Evolutionary conservation across 768 basidiomycete genomes (phyloP), one percentile per base, ranked within the genome.

Genomic region (Lentinula lateritia): DNA sequence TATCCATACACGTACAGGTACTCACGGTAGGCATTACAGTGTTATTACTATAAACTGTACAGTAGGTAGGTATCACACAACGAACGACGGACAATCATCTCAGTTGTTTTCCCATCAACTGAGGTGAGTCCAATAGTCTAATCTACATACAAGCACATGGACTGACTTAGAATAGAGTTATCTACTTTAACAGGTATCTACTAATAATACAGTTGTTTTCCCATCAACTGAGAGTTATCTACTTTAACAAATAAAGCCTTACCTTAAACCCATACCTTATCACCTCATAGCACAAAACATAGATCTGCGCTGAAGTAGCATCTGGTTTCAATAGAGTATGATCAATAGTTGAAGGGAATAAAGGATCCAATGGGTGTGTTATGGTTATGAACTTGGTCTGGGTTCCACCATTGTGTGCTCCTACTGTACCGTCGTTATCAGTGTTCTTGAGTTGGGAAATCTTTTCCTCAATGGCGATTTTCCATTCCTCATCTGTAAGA

Each of bases 271-370:
- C 76, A 67, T 76, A 77, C 46, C 72, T 69, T 20, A 80, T 72
- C 0, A 80, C 82, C 63, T 82, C 77, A 50, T 79, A 76, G 62
- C 81, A 83, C 2, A 83, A 75, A 18, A 69, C 66, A 65, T 80
- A 75, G 57, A 82, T 77, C 62, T 82, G 78, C 28, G 68, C 68
- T 18, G 73, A 63, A 9, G 80, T 81, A 10, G 80, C 79, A 54
- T 82, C 80, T 8, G 78, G 80, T 61, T 80, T 82, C 35, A 83
- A 72, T 36, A 83, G 71, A 0, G 82, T 82, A 61, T 83, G 81
- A 65, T 83, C 81, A 61, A 83, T 78, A 12, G 72, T 66, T 4
- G 67, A 69, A 1, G 80, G 73, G 46, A 82, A 75, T 39, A 65
- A 18, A 23, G 18, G 36, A 32, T 56, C 41, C 36, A 41, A 20